Conservation (phyloP, 1,284 basidiomycete species). For the Pascua sp. region DNA sequence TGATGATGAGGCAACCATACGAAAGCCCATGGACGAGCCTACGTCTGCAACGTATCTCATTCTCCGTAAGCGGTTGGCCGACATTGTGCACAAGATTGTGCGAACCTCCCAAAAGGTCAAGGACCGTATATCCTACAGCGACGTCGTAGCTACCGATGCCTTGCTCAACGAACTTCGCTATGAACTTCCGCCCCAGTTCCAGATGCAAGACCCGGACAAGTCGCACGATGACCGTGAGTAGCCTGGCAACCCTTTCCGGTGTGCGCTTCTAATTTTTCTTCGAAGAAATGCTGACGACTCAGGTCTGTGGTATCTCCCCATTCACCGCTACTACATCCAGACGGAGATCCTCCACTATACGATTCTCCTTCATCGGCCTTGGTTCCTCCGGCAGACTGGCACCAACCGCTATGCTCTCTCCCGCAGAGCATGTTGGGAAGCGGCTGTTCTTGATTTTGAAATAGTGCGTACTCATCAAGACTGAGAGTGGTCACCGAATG, state of each 20-base stretch:
- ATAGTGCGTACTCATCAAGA: conserved; percentile 20
- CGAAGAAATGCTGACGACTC: neutral
- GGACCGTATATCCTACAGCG: conserved; percentile 70
- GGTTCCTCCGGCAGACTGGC: conserved; percentile 40
- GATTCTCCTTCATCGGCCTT: conserved; percentile 48
- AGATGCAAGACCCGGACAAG: conserved; percentile 32
- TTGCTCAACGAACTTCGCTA: conserved; percentile 73
- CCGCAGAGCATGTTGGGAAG: conserved; percentile 41
- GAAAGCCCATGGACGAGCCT: conserved; percentile 54
- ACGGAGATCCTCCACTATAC: conserved; percentile 45
- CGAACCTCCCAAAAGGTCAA: conserved; percentile 87
- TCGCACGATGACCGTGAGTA: conserved; percentile 33
- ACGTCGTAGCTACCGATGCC: conserved; percentile 76
- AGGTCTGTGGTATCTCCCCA: conserved; percentile 37
- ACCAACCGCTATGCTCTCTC: conserved; percentile 36
- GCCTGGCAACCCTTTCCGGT: too few relatives aligned
- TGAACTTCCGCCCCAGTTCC: conserved; percentile 60
- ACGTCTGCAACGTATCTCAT: conserved; percentile 81
- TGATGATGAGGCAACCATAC: neutral
- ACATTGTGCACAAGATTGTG: conserved; percentile 70
- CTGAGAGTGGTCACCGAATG: neutral
- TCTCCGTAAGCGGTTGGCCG: conserved; percentile 75
- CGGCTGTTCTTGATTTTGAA: conserved; percentile 40
- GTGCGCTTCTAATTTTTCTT: neutral
- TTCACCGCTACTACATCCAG: conserved; percentile 47